phyloP scores from a whole-genome alignment of 1,284 basidiomycete species.

The Boletellus deceptivus region DNA sequence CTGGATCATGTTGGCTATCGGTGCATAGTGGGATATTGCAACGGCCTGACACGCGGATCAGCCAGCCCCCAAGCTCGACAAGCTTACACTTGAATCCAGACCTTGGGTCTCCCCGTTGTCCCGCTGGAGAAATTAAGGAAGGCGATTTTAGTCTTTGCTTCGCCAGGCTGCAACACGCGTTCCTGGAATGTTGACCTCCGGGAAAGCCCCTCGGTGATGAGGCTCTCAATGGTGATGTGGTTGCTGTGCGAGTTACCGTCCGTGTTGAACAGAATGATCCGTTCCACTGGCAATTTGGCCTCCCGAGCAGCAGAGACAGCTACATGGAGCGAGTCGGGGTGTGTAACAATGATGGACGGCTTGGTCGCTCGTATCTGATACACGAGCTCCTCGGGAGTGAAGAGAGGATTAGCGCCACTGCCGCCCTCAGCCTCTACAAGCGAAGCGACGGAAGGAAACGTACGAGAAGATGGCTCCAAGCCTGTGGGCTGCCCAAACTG shows the following conservation, averaged over 20 bases:
- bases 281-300: conserved; percentile 52
- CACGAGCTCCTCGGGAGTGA: conserved; percentile 51
- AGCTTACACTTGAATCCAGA: conserved; percentile 27
- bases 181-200: conserved; percentile 45
- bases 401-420: conserved; percentile 58
- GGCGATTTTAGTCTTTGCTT: conserved; percentile 66
- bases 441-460: conserved; percentile 15
- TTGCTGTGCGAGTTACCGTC: conserved; percentile 15
- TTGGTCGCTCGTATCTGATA: conserved; percentile 47
- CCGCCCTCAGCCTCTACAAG: conserved; percentile 10
- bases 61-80: neutral
- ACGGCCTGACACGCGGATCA: conserved; percentile 51
- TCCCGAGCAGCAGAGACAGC: conserved; percentile 47
- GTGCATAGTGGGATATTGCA: conserved; percentile 62
- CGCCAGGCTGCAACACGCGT: conserved; percentile 53
- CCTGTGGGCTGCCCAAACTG: conserved; percentile 73
- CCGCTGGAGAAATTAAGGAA: conserved; percentile 80
- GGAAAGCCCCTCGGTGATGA: conserved; percentile 55
- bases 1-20: conserved; percentile 68
- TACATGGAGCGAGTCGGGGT: conserved; percentile 43
- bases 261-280: conserved; percentile 53
- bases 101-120: conserved; percentile 82
- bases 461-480: conserved; percentile 71
- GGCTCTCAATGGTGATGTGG: conserved; percentile 46
- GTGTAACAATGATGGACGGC: conserved; percentile 45